These are phyloP conservation scores for Nemania sp. DNA, from an alignment of 2,329 filamentous ascomycete species.

Conservation along the genomic window DNA sequence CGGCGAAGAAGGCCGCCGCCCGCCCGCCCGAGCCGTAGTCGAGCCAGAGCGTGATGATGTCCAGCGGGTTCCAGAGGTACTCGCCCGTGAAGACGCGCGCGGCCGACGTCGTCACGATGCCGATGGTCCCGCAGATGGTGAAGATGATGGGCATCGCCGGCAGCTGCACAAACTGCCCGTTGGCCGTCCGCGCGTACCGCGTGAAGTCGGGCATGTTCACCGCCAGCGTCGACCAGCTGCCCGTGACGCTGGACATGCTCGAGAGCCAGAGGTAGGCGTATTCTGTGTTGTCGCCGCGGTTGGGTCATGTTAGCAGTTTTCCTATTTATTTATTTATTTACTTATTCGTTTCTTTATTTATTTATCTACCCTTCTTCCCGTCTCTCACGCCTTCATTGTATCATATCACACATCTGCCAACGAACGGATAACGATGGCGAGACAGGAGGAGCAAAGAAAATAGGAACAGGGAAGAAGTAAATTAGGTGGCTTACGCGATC, in stretches of 20 bases:
- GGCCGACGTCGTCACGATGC: constrained; percentile 63
- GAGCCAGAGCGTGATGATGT: constrained; percentile 52
- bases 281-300: constrained; percentile 29
- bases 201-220: constrained; percentile 61
- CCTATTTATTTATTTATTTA: too few species aligned
- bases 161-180: constrained; percentile 48
- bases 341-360: too few species aligned
- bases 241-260: constrained; percentile 52
- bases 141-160: constrained; percentile 54
- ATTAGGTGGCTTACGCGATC: constrained; percentile 44
- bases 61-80: constrained; percentile 55
- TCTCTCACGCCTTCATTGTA: neutral
- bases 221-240: constrained; percentile 49
- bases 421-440: neutral
- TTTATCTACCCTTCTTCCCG: too few species aligned
- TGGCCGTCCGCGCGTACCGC: constrained; percentile 44
- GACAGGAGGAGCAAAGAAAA: neutral
- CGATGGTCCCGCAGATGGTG: constrained; percentile 54
- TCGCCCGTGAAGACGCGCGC: constrained; percentile 56
- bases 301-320: neutral
- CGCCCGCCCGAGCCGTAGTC: constrained; percentile 48
- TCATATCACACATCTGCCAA: neutral
- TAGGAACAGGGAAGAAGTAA: neutral
- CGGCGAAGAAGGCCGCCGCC: constrained; percentile 51
- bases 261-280: constrained; percentile 58